Evolutionary conservation across 2,329 filamentous ascomycete genomes (phyloP), one percentile per base, ranked within the genome.

Genomic region (Ceratocystis destructans): DNA sequence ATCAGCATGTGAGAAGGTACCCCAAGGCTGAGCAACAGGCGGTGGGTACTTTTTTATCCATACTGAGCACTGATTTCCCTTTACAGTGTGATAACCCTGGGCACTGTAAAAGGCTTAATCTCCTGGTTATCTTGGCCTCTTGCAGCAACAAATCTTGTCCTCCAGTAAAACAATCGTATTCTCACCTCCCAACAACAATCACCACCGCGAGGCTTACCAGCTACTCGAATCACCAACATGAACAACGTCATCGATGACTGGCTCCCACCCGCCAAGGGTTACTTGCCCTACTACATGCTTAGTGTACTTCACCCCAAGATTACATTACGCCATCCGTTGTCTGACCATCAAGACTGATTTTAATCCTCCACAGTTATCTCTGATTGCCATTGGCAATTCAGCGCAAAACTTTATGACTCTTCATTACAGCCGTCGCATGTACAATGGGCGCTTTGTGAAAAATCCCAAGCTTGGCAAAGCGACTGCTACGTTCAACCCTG

Each of bases 371-470:
- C 33, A 96, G 93, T 83, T 96, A 73, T 90, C 90, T 66, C 73
- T 91, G 66, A 83, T 95, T 67, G 90, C 93, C 37, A 80, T 94
- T 68, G 87, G 84, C 72, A 99, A 99, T 80, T 88, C 86, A 45
- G 74, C 95, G 61, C 92, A 96, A 79, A 85, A 89, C 73, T 95
- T 96, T 77, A 72, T 79, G 45, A 95, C 90, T 20, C 81, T 92
- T 2, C 81, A 86, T 75, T 95, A 89, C 77, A 91, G 91, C 6
- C 85, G 87, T n/a, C 87, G 90, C 74, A 84, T 97, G 73, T 99
- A 97, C 80, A 84, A 87, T 71, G 85, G 85, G 68, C 77, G 77
- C 69, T 85, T 84, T 71, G 76, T 85, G 22, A 75, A 77, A 64
- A 83, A 83, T 77, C 68, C 75, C 48, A 73, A 75, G 41, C 74